Evolutionary conservation across 192 early-diverging fungal species (phyloP).

Genomic region (Coemansia sp.): DNA sequence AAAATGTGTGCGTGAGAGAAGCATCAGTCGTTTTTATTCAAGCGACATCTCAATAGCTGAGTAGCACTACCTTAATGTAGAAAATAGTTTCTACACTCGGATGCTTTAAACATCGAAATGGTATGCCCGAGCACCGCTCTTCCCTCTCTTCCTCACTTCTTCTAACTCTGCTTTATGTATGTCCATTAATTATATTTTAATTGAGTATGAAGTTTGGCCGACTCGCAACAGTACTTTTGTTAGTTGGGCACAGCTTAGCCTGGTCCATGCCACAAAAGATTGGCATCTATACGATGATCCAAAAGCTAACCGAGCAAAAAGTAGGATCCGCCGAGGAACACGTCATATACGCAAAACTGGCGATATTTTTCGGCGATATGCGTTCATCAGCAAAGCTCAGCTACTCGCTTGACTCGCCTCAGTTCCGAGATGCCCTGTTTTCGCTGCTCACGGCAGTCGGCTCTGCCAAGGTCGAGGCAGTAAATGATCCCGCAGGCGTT

Average conservation of each 20-base stretch:
- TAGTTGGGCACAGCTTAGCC: conserved; percentile 14
- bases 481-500: conserved; percentile 25
- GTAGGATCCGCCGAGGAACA: conserved; percentile 32
- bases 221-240: conserved; percentile 6
- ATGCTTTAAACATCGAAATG: not conserved
- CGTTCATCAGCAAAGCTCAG: conserved; percentile 31
- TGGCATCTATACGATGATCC: conserved; percentile 46
- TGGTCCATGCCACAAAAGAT: conserved; percentile 41
- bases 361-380: conserved; percentile 40
- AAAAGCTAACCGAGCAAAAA: conserved; percentile 23
- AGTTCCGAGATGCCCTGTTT: conserved; percentile 37
- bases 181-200: not conserved
- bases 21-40: not conserved
- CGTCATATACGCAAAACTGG: conserved; percentile 31
- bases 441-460: conserved; percentile 26
- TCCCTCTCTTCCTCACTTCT: not conserved
- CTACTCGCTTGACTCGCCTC: conserved; percentile 18
- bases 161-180: not conserved
- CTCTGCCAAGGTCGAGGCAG: conserved; percentile 24
- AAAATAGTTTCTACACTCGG: not conserved
- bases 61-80: not conserved
- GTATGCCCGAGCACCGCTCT: not conserved
- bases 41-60: not conserved
- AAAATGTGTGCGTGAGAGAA: not conserved
- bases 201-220: not conserved